These are phyloP conservation scores for Suzukiozyma palmioleophila DNA, from an alignment of 1,139 yeast species.

Conservation along the genomic window DNA sequence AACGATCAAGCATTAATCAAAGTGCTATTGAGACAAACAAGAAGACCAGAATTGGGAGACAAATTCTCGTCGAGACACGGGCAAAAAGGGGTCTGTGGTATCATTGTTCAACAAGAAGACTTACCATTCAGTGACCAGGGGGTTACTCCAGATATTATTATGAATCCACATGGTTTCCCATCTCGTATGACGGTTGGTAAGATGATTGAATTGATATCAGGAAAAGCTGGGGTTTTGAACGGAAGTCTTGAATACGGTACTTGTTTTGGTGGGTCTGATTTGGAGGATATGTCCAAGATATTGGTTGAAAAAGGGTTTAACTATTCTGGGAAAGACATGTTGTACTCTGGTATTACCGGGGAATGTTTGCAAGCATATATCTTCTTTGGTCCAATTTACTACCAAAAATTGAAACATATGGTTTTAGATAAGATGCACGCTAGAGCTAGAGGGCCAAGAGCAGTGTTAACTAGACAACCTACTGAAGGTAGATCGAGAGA, in stretches of 20 bases:
- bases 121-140: constrained; percentile 93
- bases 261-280: constrained; percentile 94
- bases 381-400: constrained; percentile 96
- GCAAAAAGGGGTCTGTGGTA: constrained; percentile 98
- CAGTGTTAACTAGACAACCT: constrained; percentile 96
- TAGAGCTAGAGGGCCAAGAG: constrained; percentile 98
- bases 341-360: constrained; percentile 97
- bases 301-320: constrained; percentile 88
- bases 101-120: constrained; percentile 93
- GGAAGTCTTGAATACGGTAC: constrained; percentile 95
- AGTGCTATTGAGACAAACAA: constrained; percentile 87
- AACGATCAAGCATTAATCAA: constrained; percentile 92
- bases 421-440: constrained; percentile 99
- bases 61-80: constrained; percentile 98
- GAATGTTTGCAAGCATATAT: constrained; percentile 96
- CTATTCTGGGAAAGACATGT: constrained; percentile 96
- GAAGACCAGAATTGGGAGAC: constrained; percentile 98
- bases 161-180: constrained; percentile 99
- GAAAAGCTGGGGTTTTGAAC: constrained; percentile 94
- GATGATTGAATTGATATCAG: constrained; percentile 93
- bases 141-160: constrained; percentile 87
- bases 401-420: constrained; percentile 98
- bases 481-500: constrained; percentile 99
- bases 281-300: constrained; percentile 93
- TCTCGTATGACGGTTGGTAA: constrained; percentile 99